Conservation (phyloP, 2,329 filamentous ascomycete genomes). For the Capronia epimyces region DNA sequence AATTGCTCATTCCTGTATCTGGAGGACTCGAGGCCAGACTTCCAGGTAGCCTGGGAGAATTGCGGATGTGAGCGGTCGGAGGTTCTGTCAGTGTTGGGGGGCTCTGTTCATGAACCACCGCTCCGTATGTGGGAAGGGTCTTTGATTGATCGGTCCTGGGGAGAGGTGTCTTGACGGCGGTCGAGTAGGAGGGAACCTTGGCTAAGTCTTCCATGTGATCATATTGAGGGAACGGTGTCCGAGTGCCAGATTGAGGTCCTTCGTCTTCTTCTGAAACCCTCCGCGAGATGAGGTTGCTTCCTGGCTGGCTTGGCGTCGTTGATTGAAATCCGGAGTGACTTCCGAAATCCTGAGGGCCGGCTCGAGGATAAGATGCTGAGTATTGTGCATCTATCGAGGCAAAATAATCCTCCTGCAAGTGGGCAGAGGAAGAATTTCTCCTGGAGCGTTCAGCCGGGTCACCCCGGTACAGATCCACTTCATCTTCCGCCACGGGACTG, state of each 20-base stretch:
- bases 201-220: constrained; percentile 60
- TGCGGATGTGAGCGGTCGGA: constrained; percentile 37
- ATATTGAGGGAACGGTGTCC: constrained; percentile 41
- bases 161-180: constrained; percentile 62
- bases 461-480: constrained; percentile 5
- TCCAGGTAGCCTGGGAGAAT: constrained; percentile 36
- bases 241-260: constrained; percentile 41
- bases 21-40: constrained; percentile 25
- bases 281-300: constrained; percentile 36
- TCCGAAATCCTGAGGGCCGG: constrained; percentile 16
- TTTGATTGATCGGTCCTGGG: constrained; percentile 41
- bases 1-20: constrained; percentile 31
- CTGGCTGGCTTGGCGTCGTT: constrained; percentile 14
- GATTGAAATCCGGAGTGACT: constrained; percentile 5
- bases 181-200: constrained; percentile 72
- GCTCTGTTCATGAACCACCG: constrained; percentile 39
- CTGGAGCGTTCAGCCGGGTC: constrained; percentile 11
- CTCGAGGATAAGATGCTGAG: constrained; percentile 5
- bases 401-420: constrained; percentile 18
- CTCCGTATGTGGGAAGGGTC: constrained; percentile 60
- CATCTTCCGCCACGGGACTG: constrained; percentile 8
- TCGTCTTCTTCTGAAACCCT: constrained; percentile 44
- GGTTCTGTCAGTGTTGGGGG: constrained; percentile 35
- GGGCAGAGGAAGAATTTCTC: constrained; percentile 13
- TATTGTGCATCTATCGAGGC: background rate